Evolutionary conservation across 2,329 filamentous ascomycete species (phyloP).

Genomic region (Aspergillus viridinutans): DNA sequence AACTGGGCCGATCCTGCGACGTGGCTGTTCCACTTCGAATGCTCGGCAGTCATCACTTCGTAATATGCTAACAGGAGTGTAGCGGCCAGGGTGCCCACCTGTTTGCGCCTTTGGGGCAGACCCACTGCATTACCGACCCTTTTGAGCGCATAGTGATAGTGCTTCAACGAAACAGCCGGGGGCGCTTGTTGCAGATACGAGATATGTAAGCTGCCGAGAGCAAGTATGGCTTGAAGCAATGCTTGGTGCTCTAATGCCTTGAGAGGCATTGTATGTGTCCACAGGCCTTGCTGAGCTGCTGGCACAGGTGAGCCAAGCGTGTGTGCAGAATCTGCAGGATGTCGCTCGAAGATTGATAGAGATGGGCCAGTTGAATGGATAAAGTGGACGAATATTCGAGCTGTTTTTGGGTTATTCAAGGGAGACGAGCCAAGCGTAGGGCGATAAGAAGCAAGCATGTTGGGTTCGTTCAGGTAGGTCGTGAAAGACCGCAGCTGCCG

Average conservation of each 20-base stretch:
- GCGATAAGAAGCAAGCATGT: constrained; percentile 60
- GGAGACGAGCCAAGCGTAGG: constrained; percentile 66
- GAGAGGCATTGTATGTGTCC: constrained; percentile 75
- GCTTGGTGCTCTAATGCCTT: constrained; percentile 81
- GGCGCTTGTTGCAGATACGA: constrained; percentile 72
- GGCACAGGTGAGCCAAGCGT: constrained; percentile 62
- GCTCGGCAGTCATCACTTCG: constrained; percentile 90
- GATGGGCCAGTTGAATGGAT: constrained; percentile 81
- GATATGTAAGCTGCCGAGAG: constrained; percentile 81
- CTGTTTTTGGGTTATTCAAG: constrained; percentile 73
- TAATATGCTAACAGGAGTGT: constrained; percentile 85
- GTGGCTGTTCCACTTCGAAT: constrained; percentile 93
- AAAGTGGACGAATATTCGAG: constrained; percentile 85
- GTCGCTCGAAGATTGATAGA: constrained; percentile 82
- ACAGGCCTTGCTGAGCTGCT: constrained; percentile 54
- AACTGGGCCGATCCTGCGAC: constrained; percentile 78
- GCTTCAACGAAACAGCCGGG: constrained; percentile 76
- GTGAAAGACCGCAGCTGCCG: constrained; percentile 48
- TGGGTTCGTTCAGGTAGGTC: constrained; percentile 45
- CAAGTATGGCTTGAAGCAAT: constrained; percentile 84
- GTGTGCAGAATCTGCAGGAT: constrained; percentile 67
- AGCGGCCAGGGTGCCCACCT: constrained; percentile 80
- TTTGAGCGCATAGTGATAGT: constrained; percentile 83
- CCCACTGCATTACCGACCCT: constrained; percentile 72
- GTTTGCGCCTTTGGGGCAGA: constrained; percentile 62